These are phyloP conservation scores for Globisporangium sylvaticum DNA, from an alignment of 352 stramenopile genomes.

Conservation along the genomic window DNA sequence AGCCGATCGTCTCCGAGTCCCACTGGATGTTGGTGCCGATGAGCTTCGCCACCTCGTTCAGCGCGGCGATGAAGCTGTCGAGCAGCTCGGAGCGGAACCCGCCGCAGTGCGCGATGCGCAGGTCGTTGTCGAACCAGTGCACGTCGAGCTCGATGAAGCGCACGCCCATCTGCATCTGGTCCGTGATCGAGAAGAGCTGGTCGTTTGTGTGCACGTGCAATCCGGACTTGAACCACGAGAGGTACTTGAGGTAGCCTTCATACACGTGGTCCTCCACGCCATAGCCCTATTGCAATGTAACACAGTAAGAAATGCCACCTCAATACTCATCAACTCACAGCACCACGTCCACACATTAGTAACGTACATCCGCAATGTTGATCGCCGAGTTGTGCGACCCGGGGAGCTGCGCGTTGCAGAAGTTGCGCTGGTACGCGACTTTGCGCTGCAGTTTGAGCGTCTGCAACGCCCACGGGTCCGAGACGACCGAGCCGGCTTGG, in stretches of 20 bases:
- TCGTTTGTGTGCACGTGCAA: slow-evolving; percentile 63
- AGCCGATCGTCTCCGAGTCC: slow-evolving; percentile 67
- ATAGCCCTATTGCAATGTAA: slow-evolving; percentile 46
- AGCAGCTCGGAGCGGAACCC: slow-evolving; percentile 57
- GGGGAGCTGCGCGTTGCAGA: slow-evolving; percentile 53
- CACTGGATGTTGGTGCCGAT: slow-evolving; percentile 58
- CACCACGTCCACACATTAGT: too few species aligned
- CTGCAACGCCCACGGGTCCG: slow-evolving; percentile 31
- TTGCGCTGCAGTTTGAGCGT: slow-evolving; percentile 39
- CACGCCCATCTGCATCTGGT: slow-evolving; percentile 62
- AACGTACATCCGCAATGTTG: slow-evolving; percentile 41
- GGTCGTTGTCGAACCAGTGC: slow-evolving; percentile 64
- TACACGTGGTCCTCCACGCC: slow-evolving; percentile 67
- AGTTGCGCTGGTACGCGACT: slow-evolving; percentile 41
- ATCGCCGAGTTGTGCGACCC: slow-evolving; percentile 69
- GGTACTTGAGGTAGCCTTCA: slow-evolving; percentile 51
- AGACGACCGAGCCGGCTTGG: slow-evolving; percentile 38
- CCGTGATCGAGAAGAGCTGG: slow-evolving; percentile 63
- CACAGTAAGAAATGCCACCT: too few species aligned
- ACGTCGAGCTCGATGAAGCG: slow-evolving; percentile 68
- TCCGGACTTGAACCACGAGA: slow-evolving; percentile 49
- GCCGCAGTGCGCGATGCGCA: slow-evolving; percentile 65
- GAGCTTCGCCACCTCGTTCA: slow-evolving; percentile 59
- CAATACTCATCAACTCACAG: too few species aligned
- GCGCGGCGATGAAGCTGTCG: slow-evolving; percentile 52